phyloP scores from a whole-genome alignment of 1,284 basidiomycete genomes.

The Chalciporus sp. region DNA sequence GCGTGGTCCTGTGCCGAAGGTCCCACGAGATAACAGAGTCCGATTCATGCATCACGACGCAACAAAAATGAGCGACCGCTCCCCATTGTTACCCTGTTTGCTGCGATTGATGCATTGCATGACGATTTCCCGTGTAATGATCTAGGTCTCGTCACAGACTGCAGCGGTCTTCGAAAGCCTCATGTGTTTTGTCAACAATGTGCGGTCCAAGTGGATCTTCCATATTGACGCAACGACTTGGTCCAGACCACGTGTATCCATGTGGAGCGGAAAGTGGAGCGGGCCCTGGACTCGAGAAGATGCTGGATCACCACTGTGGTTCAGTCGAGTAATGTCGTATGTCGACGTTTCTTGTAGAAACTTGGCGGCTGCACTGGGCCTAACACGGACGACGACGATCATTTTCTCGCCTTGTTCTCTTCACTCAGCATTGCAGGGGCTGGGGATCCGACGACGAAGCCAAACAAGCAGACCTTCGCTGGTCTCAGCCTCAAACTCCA shows the following conservation, averaged over 20 bases:
- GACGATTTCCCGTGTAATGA: constrained; percentile 29
- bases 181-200: constrained; percentile 30
- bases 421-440: constrained; percentile 23
- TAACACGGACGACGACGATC: constrained; percentile 27
- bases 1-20: constrained; percentile 22
- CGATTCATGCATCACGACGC: constrained; percentile 36
- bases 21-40: constrained; percentile 31
- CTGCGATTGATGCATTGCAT: constrained; percentile 36
- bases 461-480: neutral
- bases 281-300: constrained; percentile 37
- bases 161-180: constrained; percentile 42
- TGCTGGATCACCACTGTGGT: constrained; percentile 39
- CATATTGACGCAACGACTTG: constrained; percentile 40
- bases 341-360: constrained; percentile 18
- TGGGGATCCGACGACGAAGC: neutral
- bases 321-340: neutral
- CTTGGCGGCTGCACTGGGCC: constrained; percentile 30
- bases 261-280: constrained; percentile 17
- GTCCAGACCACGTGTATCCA: constrained; percentile 36
- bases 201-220: constrained; percentile 22
- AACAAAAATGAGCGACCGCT: constrained; percentile 32
- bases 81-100: constrained; percentile 39
- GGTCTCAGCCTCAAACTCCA: constrained; percentile 19
- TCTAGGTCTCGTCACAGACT: constrained; percentile 40
- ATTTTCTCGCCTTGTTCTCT: constrained; percentile 31